Base-by-base conservation (phyloP, 2,329 filamentous ascomycete species). In the Venturia carpophila region DNA sequence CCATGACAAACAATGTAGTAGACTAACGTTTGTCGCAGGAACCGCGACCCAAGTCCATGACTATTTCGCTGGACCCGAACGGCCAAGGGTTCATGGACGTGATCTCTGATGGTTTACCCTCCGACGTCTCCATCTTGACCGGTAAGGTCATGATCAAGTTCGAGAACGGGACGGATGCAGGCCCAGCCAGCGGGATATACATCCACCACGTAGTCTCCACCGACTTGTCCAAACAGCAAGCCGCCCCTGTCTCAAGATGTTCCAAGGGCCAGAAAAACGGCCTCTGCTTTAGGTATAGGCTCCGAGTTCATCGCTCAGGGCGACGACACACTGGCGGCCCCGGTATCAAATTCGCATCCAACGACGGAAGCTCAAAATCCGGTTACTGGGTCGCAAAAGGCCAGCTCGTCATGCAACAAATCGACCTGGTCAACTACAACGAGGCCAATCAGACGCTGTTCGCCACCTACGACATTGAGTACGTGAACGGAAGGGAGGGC, bases 141-240 rank as follows among this genome's bases (percentile, higher is more conserved):
- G 62, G 62, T 7, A 55, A 60, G 37, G n/a, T 15, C 13, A n/a
- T 17, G 5, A 13, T 64, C 7, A 9, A 13, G 17, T 60, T 56
- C 27, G 45, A 37, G 37, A 27, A 64, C 60, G 62, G 62, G 3
- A 56, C 27, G 34, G 37, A 42, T 7, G 62, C 62, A 7, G 49
- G 49, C 4, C 27, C 49, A 43, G 11, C 62, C 7, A 5, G 41
- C 15, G 62, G 62, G 3, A 27, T 64, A 10, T 58, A 64, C 10
- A n/a, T 64, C 24, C 62, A 64, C 47, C 62, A 64, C 62, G 42
- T 64, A 19, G 17, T 64, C 34, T 39, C 4, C 4, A 4, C n/a
- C 62, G 47, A 58, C 21, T 2, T 63, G 11, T 9, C 17, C 21
- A 63, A 63, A 49, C 10, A 2, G 17, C 2, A 17, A 41, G 21